Evolutionary conservation across 805 yeast species (phyloP), one percentile per base, ranked within the genome.

Genomic region (Lipomyces anomalus): DNA sequence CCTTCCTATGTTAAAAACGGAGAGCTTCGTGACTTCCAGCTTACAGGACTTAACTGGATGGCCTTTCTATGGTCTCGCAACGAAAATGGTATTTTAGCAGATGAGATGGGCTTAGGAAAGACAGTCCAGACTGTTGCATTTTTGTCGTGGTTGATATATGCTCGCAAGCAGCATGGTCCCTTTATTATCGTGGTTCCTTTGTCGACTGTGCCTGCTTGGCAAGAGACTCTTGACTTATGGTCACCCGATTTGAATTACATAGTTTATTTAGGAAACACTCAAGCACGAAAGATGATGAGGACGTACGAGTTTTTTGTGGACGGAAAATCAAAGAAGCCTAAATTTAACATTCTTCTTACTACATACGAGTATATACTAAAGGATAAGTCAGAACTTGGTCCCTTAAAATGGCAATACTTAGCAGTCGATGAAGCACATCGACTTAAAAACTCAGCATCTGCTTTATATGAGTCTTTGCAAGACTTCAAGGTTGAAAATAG

Each of bases 371-470:
- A 92, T 63, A 89, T 92, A 54, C 73, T 92, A 61, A 92, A 92
- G 60, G 99, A 92, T 64, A 73, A 88, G 35, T 56, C 70, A 21
- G 94, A 84, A 50, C 73, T 92, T 42, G 95, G 96, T 3, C 62
- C 77, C 23, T 76, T 92, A 48, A 83, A 76, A 63, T 92, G 99
- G 99, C 97, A 89, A 63, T 92, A 83, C 62, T 67, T 94, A 56
- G 98, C 98, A 2, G 97, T 92, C 22, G 99, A 92, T 66, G 99
- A 92, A 68, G 99, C 98, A 4, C 99, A 92, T 68, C 76, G 98
- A 61, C 73, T 92, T 61, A 92, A 92, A 58, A 92, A 92, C 62
- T 85, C 95, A 0, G 97, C 89, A 63, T 80, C 92, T 23, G 89
- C 97, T 0, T 69, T 92, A 34, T 92, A 92, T 63, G 97, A 90